These are phyloP conservation scores for Naematelia encephala DNA, from an alignment of 768 basidiomycete species.

Conservation along the genomic window DNA sequence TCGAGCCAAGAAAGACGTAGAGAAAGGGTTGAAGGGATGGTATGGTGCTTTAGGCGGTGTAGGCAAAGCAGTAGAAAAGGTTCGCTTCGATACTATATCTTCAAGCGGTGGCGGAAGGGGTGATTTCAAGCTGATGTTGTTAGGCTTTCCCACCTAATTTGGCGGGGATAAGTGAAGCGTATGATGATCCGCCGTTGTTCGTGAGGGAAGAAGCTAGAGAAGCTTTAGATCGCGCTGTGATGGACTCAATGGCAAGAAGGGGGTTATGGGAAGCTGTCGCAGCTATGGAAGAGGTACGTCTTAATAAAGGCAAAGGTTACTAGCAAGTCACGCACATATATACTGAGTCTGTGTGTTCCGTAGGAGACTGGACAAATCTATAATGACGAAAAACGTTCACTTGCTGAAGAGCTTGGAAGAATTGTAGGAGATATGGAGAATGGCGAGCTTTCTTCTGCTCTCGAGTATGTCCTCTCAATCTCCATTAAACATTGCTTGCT, in stretches of 20 bases:
- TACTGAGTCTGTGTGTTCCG: neutral
- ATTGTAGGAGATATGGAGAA: constrained; percentile 32
- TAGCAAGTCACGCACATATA: neutral
- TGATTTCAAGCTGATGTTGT: neutral
- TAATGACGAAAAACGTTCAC: constrained; percentile 13
- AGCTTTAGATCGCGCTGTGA: constrained; percentile 36
- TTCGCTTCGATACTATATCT: constrained; percentile 44
- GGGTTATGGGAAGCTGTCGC: constrained; percentile 46
- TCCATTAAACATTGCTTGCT: neutral
- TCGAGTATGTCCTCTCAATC: constrained; percentile 60
- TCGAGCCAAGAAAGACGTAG: constrained; percentile 73
- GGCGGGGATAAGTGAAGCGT: constrained; percentile 32
- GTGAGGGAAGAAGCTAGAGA: constrained; percentile 22
- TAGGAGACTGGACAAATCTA: constrained; percentile 36
- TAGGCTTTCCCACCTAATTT: constrained; percentile 43
- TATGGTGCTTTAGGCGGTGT: constrained; percentile 71
- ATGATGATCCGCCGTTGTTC: constrained; percentile 45
- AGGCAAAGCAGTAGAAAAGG: constrained; percentile 90
- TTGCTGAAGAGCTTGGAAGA: constrained; percentile 28
- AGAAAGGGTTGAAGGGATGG: constrained; percentile 83
- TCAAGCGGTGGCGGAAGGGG: neutral
- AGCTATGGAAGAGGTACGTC: constrained; percentile 34
- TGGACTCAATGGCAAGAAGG: constrained; percentile 42
- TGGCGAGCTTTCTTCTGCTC: constrained; percentile 58
- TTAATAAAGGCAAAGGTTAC: neutral